Evolutionary conservation across 108 stramenopile genomes (phyloP), one percentile per base, ranked within the genome.

Genomic region (Discostella pseudostelligera): DNA sequence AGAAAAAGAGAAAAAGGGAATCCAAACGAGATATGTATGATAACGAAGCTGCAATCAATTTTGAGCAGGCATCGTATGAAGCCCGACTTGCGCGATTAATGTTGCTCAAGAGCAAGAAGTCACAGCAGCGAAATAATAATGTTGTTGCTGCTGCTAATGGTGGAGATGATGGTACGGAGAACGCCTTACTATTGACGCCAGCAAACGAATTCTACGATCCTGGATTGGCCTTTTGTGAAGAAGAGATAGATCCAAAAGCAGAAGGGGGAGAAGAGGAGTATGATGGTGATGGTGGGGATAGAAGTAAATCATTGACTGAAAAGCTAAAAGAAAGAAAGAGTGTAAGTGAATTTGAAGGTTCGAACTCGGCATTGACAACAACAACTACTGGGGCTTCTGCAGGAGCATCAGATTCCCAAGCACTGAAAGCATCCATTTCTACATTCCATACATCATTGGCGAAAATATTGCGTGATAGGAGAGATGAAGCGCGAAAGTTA

Each of bases 21-120:
- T 35, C 22, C 0, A 59, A 36, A 59, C 49, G 44, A 39, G 39
- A 70, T 17, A 5, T 56, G 19, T 70, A 72, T 39, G 71, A 72
- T 40, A 72, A 56, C 32, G 65, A 54, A n/a, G 59, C 58, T 11
- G 25, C 47, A 6, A 43, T 39, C 13, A 65, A 59, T 35, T 39
- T 74, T 25, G 73, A 74, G 26, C 73, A 74, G 42, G 65, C 59
- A 35, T 74, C 73, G 29, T 74, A 74, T 20, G 73, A 74, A 61
- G 73, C 73, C 19, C 47, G 73, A 12, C 21, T 74, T 32, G 73
- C 59, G 12, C 57, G 73, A 26, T 48, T 74, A 35, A 58, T 74
- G 43, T 28, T 74, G 39, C 50, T 74, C 4, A 59, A 61, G 42
- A 60, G 47, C 26, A 74, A 48, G 46, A 47, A 35, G 51, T 0